phyloP scores from a whole-genome alignment of 2,329 filamentous ascomycete genomes.

The Epichloe glyceriae region DNA sequence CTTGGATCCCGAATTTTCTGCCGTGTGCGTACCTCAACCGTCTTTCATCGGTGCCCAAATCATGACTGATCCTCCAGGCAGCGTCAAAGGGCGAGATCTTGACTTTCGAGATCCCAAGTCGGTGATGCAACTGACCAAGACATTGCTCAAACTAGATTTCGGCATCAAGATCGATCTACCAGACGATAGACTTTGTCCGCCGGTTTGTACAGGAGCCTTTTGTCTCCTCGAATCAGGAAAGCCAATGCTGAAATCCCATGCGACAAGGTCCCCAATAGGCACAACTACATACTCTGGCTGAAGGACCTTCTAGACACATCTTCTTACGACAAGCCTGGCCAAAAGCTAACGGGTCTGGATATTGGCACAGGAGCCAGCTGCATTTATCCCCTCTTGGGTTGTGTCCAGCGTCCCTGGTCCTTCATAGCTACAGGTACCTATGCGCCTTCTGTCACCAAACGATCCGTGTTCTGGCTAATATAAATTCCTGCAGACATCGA shows the following conservation, averaged over 20 bases:
- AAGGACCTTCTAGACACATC: slow-evolving; percentile 68
- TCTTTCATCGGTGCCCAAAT: not conserved
- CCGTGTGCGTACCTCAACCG: slow-evolving; percentile 20
- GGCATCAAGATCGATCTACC: slow-evolving; percentile 58
- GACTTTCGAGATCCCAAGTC: slow-evolving; percentile 71
- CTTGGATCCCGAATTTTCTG: slow-evolving; percentile 28
- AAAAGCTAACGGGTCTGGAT: slow-evolving; percentile 59
- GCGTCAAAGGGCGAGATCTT: slow-evolving; percentile 36
- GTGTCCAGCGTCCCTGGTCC: slow-evolving; percentile 56
- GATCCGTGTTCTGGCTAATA: not conserved
- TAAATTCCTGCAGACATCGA: slow-evolving; percentile 51
- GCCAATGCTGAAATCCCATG: not conserved
- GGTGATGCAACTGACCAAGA: slow-evolving; percentile 70
- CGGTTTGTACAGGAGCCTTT: slow-evolving; percentile 34
- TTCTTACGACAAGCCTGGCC: slow-evolving; percentile 31
- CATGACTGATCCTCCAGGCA: not conserved
- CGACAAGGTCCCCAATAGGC: slow-evolving; percentile 47
- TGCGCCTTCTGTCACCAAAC: not conserved
- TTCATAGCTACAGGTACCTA: slow-evolving; percentile 51
- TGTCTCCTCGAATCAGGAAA: slow-evolving; percentile 9
- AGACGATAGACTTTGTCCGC: slow-evolving; percentile 70
- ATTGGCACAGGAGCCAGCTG: slow-evolving; percentile 84
- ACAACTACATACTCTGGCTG: slow-evolving; percentile 87
- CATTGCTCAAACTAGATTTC: slow-evolving; percentile 66
- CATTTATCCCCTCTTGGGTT: slow-evolving; percentile 80